phyloP scores from a whole-genome alignment of 1,284 basidiomycete genomes.

The Mrakiaceae sp. region DNA sequence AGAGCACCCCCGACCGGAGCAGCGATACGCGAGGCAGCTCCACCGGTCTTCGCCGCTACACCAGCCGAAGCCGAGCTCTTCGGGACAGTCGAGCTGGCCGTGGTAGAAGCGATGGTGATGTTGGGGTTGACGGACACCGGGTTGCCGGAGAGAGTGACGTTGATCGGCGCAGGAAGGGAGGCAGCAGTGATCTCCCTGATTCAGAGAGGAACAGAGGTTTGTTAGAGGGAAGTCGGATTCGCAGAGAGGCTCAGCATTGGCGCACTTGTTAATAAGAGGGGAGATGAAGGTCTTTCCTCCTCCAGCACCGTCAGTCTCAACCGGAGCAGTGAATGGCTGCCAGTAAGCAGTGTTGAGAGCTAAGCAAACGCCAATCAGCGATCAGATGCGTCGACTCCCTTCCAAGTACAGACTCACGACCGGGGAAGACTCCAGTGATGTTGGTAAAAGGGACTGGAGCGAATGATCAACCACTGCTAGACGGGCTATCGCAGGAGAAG shows the following conservation, averaged over 20 bases:
- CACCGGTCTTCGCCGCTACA: too few relatives aligned
- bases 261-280: constrained; percentile 19
- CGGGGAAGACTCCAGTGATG: constrained; percentile 29
- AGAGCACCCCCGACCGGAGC: too few relatives aligned
- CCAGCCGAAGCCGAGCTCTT: too few relatives aligned
- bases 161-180: not conserved
- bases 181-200: not conserved
- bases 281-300: constrained; percentile 25
- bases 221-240: too few relatives aligned
- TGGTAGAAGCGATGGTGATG: too few relatives aligned
- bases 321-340: constrained; percentile 29
- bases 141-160: not conserved
- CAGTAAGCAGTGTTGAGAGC: constrained; percentile 22
- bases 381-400: not conserved
- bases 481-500: not conserved
- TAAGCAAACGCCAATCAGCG: too few relatives aligned
- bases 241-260: too few relatives aligned
- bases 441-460: constrained; percentile 26
- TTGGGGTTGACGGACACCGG: not conserved
- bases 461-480: not conserved
- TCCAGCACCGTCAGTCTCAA: constrained; percentile 27
- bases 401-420: constrained; percentile 7
- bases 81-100: too few relatives aligned
- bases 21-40: too few relatives aligned
- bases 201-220: too few relatives aligned